Conservation (phyloP, 2,329 filamentous ascomycete species). For the Claviceps cyperi region DNA sequence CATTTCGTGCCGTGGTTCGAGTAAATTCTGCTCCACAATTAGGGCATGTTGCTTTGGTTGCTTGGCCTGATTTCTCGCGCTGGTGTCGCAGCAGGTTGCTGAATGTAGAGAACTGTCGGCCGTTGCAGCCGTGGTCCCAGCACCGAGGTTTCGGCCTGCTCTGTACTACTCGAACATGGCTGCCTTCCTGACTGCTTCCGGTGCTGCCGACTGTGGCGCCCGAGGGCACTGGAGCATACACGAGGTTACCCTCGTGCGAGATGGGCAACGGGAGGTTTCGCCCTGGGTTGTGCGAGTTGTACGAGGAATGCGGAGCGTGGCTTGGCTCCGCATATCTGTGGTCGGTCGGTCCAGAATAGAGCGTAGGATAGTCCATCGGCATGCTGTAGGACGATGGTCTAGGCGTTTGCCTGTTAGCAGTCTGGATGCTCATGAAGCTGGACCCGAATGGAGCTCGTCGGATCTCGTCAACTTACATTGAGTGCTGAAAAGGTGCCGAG, state of each 20-base stretch:
- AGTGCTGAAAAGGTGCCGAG: conserved; percentile 19
- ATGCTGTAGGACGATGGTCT: conserved; percentile 26
- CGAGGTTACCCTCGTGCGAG: conserved; percentile 23
- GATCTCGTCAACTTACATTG: conserved; percentile 18
- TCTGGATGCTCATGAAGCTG: neutral
- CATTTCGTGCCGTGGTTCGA: conserved; percentile 73
- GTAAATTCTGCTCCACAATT: conserved; percentile 91
- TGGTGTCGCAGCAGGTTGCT: conserved; percentile 89
- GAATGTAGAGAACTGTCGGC: conserved; percentile 88
- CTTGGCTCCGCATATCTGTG: conserved; percentile 24
- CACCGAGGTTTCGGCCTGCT: conserved; percentile 85
- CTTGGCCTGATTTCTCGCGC: conserved; percentile 84
- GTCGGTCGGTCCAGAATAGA: conserved; percentile 18
- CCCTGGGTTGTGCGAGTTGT: conserved; percentile 14
- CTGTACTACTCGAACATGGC: conserved; percentile 54
- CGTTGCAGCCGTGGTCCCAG: conserved; percentile 95
- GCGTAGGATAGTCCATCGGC: conserved; percentile 28
- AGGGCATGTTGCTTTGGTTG: conserved; percentile 76
- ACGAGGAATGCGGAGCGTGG: neutral
- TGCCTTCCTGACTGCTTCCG: conserved; percentile 22
- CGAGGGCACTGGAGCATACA: conserved; percentile 27
- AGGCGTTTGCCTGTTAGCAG: conserved; percentile 11
- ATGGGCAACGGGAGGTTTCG: conserved; percentile 25
- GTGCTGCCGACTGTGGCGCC: conserved; percentile 22
- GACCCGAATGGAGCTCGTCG: neutral